Evolutionary conservation across 129 eudicot species (phyloP).

Genomic region (Rutidosis leptorrhynchoides): DNA sequence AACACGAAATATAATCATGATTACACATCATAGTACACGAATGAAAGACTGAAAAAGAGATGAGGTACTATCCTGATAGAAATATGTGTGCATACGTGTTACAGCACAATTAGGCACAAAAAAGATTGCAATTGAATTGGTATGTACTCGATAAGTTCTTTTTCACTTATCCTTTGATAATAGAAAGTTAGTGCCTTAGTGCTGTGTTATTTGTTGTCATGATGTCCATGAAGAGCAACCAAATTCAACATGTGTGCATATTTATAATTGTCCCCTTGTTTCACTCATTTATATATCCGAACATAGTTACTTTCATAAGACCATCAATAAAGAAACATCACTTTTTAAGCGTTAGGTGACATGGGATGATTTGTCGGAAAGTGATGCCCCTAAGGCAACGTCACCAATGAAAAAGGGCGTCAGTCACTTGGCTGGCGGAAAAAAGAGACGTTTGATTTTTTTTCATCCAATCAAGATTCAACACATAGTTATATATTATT

Average conservation of each 20-base stretch:
- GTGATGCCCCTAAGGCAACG: too few relatives aligned
- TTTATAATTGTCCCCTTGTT: slow-evolving; percentile 16
- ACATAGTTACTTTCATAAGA: slow-evolving; percentile 11
- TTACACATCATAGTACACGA: slow-evolving; percentile 10
- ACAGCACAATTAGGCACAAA: slow-evolving; percentile 24
- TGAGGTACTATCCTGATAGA: slow-evolving; percentile 18
- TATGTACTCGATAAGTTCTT: slow-evolving; percentile 7
- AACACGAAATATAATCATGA: slow-evolving; percentile 11
- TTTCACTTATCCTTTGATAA: slow-evolving; percentile 26
- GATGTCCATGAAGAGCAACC: slow-evolving; percentile 27
- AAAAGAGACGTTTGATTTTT: too few relatives aligned
- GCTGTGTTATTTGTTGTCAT: slow-evolving; percentile 36
- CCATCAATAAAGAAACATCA: too few relatives aligned
- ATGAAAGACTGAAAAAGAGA: slow-evolving; percentile 13
- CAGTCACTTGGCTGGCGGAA: too few relatives aligned
- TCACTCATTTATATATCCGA: slow-evolving; percentile 23
- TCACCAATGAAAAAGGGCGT: too few relatives aligned
- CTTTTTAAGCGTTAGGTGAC: too few relatives aligned
- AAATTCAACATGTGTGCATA: slow-evolving; percentile 22
- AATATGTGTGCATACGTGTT: slow-evolving; percentile 21
- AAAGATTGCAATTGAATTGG: slow-evolving; percentile 28
- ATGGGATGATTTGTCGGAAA: too few relatives aligned
- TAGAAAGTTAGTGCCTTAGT: slow-evolving; percentile 34
- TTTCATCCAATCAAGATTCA: too few relatives aligned
- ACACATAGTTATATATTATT: too few relatives aligned